Percentiles rank a stretch among this genome's conserved stretches.
These are phyloP conservation scores for Neoboletus brunneissimus DNA, from an alignment of 768 basidiomycete species.

Conservation along the genomic window DNA sequence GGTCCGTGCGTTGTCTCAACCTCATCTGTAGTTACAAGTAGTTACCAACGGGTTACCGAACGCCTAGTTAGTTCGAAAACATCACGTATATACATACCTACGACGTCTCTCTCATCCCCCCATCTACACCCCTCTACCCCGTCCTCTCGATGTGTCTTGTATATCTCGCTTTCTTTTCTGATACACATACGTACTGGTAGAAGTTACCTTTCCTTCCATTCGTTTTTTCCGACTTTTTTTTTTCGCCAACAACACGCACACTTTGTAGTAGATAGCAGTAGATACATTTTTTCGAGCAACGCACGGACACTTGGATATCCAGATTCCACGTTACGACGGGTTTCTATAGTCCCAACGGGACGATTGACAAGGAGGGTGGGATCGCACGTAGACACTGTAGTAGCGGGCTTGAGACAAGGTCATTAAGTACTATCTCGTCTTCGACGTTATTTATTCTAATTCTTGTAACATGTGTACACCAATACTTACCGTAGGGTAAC, in stretches of 20 bases:
- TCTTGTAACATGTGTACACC: not conserved
- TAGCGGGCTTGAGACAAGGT: not conserved
- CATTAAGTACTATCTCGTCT: not conserved
- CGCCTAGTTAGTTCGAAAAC: constrained; percentile 28
- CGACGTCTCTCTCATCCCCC: not conserved
- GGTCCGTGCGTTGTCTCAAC: constrained; percentile 24
- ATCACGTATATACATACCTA: constrained; percentile 13
- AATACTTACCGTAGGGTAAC: not conserved
- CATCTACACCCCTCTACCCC: not conserved
- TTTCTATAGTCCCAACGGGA: not conserved
- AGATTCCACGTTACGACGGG: not conserved
- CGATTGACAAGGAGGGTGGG: not conserved
- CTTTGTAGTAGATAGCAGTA: constrained; percentile 39
- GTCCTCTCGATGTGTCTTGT: constrained; percentile 6
- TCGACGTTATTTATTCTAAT: not conserved
- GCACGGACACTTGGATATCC: constrained; percentile 24
- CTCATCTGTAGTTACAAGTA: constrained; percentile 32
- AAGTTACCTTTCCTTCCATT: not conserved
- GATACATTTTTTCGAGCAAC: constrained; percentile 32
- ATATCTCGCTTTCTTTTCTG: not conserved
- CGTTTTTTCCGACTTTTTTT: not conserved
- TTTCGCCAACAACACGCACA: constrained; percentile 12
- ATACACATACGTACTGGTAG: not conserved
- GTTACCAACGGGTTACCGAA: constrained; percentile 36
- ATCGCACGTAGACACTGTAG: not conserved